Base-by-base conservation (phyloP, 257 asterid species). In the Euphrasia confusa region DNA sequence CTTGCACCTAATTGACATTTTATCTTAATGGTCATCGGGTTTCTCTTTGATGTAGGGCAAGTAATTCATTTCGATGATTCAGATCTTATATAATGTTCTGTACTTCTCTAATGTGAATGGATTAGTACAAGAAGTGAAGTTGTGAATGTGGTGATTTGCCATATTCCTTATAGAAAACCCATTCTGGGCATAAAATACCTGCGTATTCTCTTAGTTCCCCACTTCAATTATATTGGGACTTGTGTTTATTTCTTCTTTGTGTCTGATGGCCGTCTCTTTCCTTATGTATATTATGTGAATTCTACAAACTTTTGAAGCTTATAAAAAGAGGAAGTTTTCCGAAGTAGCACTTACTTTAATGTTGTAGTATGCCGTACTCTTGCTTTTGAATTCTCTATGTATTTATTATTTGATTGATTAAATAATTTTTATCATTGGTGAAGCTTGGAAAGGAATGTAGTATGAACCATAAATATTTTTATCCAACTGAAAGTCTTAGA, bases 401-500 rank as follows among this genome's bases (percentile, higher is more conserved):
- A 1, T 57, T 57, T 32, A 12, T 42, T 9, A 4, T 50, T 15
- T 24, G 8, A 27, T 17, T 55, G 48, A 42, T 37, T 26, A 72
- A 58, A 14, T 50, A 2, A 48, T 64, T 32, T 48, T 45, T 26
- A 47, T 24, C 17, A 32, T 27, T 32, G 4, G 39, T 48, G 52
- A 65, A 54, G 69, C 61, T 12, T 45, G 42, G 4, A 58, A 7
- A 17, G 14, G 47, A 61, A 17, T 28, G 35, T 33, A 24, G 26
- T 17, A 58, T 14, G 37, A 45, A 61, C 33, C 45, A 4, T 4
- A 45, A 69, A 15, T 42, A 59, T 37, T 37, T 8, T 13, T 40
- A 45, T 45, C 40, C 63, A 45, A 56, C 45, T 57, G 65, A 26
- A 45, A 40, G 58, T 24, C 56, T 35, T 56, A 42, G 61, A 64